Evolutionary conservation across 78 protist species (phyloP), one percentile per base, ranked within the genome.

Genomic region (slime mould (Dictyostelium discoideum)): DNA sequence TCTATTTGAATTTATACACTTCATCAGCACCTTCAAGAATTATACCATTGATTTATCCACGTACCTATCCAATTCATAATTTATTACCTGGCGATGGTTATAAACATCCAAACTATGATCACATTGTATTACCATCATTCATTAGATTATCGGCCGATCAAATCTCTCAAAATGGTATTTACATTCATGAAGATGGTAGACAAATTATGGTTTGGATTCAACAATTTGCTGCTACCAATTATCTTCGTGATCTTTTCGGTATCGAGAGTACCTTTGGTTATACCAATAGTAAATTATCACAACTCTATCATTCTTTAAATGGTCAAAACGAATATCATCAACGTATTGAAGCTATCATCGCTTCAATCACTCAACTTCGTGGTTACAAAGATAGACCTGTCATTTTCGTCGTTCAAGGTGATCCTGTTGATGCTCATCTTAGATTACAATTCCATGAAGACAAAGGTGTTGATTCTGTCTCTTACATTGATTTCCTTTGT

Each of bases 401-500:
- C n/a, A 92, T 85, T 84, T 63, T 86, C 37, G 50, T 42, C 22
- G n/a, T 46, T 44, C 92, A 84, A 63, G 63, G 78, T 24, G 93
- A 90, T 74, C 82, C 77, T 14, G 18, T 82, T 0, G 92, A 90
- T 69, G 50, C 92, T n/a, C 39, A 67, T 37, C 85, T 94, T 29
- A n/a, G 77, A 39, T 32, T 74, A 11, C 86, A 67, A 29, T 69
- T 94, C 65, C 84, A 67, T 39, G 96, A 94, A 84, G 96, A 94
- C 85, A 94, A 94, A 60, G 93, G 92, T 32, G 79, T 84, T 44
- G 92, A 94, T 63, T 87, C 92, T 14, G 67, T 90, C 22, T 85
- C 94, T 29, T 95, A 90, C 32, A 54, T 92, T 10, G 97, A 95
- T 78, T 95, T 86, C 92, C 74, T 95, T 20, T 89, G 95, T 39